Evolutionary conservation across 345 rosid species (phyloP).

Genomic region (Firmiana major): DNA sequence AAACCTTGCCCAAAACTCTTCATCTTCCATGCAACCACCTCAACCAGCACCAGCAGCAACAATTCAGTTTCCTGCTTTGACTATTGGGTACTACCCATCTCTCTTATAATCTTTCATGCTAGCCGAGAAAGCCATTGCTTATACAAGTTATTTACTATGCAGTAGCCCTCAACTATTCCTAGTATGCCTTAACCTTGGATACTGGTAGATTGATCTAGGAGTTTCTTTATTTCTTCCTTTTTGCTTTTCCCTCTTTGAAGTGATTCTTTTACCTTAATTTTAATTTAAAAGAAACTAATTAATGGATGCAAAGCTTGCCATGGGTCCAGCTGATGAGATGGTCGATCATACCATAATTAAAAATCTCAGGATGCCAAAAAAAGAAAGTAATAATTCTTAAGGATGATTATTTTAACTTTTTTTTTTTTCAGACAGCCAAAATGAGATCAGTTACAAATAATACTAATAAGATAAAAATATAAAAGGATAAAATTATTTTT

Average conservation of each 20-base stretch:
- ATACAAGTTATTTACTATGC: not conserved
- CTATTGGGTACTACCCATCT: conserved; percentile 40
- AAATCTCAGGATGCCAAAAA: no score
- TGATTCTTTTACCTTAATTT: not conserved
- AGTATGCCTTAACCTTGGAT: not conserved
- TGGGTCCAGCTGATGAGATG: not conserved
- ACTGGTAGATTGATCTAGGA: not conserved
- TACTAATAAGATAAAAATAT: no score
- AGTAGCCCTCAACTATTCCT: not conserved
- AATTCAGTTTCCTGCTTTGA: conserved; percentile 28
- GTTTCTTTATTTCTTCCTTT: not conserved
- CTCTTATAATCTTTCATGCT: not conserved
- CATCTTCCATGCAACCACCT: not conserved
- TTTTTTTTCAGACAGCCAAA: no score
- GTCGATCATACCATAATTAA: not conserved
- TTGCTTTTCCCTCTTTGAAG: not conserved
- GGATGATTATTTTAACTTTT: no score
- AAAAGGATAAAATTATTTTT: no score
- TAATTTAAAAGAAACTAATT: not conserved
- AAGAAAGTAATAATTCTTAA: no score
- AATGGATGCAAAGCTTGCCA: not conserved
- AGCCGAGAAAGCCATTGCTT: not conserved
- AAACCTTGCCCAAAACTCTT: not conserved
- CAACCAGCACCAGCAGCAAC: not conserved
- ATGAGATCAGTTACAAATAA: no score